Conservation (phyloP, 805 yeast species). For the Hanseniaspora singularis region DNA sequence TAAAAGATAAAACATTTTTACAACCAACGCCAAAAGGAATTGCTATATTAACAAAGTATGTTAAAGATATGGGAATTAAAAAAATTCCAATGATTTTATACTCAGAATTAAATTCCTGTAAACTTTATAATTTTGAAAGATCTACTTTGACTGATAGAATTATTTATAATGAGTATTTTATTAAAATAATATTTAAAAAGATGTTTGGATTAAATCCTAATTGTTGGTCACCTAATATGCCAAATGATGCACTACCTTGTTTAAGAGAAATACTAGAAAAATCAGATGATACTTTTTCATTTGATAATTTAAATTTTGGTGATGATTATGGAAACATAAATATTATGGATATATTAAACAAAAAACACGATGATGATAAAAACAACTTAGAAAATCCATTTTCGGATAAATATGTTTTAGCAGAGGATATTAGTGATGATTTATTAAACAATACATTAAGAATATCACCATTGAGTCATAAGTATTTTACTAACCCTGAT, state of each 20-base stretch:
- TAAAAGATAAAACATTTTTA: conserved; percentile 35
- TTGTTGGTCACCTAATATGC: conserved; percentile 49
- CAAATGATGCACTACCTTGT: conserved; percentile 39
- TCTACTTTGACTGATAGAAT: conserved; percentile 45
- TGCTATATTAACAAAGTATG: conserved; percentile 50
- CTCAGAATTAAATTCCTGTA: conserved; percentile 59
- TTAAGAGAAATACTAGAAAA: conserved; percentile 28
- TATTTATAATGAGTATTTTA: conserved; percentile 48
- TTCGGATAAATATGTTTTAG: neutral
- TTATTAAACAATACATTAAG: conserved; percentile 21
- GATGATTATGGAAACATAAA: conserved; percentile 4
- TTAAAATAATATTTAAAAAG: conserved; percentile 49
- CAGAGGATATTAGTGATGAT: neutral
- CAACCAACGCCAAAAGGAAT: conserved; percentile 93
- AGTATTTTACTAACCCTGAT: conserved; percentile 77
- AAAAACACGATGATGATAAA: conserved; percentile 16
- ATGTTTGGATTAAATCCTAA: conserved; percentile 60
- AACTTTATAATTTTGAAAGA: conserved; percentile 56
- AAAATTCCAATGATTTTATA: conserved; percentile 38
- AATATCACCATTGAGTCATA: conserved; percentile 58
- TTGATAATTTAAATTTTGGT: conserved; percentile 23
- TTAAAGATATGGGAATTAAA: conserved; percentile 43
- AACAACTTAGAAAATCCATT: conserved; percentile 14
- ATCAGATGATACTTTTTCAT: conserved; percentile 28
- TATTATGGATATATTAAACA: neutral